Conservation (phyloP, 352 stramenopile genomes). For the Globisporangium abappressorium region DNA sequence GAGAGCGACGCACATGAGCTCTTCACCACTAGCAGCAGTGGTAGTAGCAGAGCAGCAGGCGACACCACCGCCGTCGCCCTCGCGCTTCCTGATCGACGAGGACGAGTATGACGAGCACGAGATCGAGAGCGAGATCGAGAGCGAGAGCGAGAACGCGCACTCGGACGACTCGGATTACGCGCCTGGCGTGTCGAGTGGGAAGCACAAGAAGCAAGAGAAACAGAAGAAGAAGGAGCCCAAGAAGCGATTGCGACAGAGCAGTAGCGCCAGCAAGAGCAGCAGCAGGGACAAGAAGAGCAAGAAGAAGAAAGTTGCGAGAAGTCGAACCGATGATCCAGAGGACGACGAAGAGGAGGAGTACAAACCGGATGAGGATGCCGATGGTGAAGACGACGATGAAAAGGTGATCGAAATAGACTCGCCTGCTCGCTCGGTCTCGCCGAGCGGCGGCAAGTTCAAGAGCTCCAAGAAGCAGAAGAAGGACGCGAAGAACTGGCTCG, state of each 20-base stretch:
- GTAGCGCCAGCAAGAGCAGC: neutral
- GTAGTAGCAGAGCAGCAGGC: neutral
- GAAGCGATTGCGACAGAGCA: constrained; percentile 15
- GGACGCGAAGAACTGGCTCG: constrained; percentile 28
- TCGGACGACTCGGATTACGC: constrained; percentile 16
- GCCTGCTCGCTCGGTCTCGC: neutral
- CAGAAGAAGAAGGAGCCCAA: neutral
- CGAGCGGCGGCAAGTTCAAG: constrained; percentile 9
- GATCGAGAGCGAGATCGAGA: constrained; percentile 3
- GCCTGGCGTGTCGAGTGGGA: neutral
- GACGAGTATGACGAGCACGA: neutral
- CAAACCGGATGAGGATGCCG: neutral
- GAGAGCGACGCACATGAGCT: neutral
- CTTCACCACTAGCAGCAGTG: neutral
- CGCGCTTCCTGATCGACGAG: neutral
- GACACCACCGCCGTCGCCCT: constrained; percentile 17
- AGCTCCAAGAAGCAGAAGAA: constrained; percentile 18
- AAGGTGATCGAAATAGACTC: neutral
- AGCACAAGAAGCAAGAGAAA: neutral
- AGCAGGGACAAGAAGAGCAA: constrained; percentile 5
- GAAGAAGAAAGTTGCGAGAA: neutral
- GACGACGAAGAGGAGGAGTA: constrained; percentile 14
- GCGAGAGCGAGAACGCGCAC: constrained; percentile 6
- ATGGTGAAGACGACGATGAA: neutral
- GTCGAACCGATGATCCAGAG: neutral